Conservation (phyloP, 306 rosid genomes). For the Glycine tomentella region DNA sequence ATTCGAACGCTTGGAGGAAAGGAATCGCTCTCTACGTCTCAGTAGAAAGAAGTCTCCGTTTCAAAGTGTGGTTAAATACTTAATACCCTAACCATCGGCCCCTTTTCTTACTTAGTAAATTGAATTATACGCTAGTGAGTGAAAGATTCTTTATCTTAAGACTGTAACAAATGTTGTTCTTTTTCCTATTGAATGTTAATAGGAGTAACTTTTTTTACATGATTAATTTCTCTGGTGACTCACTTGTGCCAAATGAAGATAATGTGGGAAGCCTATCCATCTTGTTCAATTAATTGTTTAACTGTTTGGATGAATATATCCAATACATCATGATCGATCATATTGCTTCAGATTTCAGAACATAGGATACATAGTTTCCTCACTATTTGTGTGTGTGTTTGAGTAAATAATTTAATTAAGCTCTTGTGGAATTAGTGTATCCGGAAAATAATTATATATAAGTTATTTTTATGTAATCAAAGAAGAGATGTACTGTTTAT, state of each 20-base stretch:
- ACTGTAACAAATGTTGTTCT: conserved; percentile 9
- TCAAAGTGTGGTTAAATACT: not conserved
- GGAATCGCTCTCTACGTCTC: conserved; percentile 48
- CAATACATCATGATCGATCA: too few relatives aligned
- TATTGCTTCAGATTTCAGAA: too few relatives aligned
- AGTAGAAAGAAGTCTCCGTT: conserved; percentile 26
- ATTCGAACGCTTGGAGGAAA: conserved; percentile 88
- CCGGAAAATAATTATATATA: too few relatives aligned
- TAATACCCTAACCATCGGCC: not conserved
- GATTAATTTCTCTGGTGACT: conserved; percentile 18
- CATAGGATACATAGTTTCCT: too few relatives aligned
- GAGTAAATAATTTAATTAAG: too few relatives aligned
- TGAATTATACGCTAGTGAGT: conserved; percentile 33
- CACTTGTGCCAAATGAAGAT: not conserved
- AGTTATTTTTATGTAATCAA: too few relatives aligned
- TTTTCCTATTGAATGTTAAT: conserved; percentile 11
- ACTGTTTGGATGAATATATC: too few relatives aligned
- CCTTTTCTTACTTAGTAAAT: conserved; percentile 40
- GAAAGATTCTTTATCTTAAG: not conserved
- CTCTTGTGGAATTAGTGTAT: too few relatives aligned
- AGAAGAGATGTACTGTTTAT: too few relatives aligned
- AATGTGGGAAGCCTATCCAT: too few relatives aligned
- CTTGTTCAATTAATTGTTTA: too few relatives aligned
- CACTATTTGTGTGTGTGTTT: too few relatives aligned
- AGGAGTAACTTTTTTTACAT: not conserved